Evolutionary conservation across 768 basidiomycete genomes (phyloP).

Genomic region (Aureoboletus auriporus): DNA sequence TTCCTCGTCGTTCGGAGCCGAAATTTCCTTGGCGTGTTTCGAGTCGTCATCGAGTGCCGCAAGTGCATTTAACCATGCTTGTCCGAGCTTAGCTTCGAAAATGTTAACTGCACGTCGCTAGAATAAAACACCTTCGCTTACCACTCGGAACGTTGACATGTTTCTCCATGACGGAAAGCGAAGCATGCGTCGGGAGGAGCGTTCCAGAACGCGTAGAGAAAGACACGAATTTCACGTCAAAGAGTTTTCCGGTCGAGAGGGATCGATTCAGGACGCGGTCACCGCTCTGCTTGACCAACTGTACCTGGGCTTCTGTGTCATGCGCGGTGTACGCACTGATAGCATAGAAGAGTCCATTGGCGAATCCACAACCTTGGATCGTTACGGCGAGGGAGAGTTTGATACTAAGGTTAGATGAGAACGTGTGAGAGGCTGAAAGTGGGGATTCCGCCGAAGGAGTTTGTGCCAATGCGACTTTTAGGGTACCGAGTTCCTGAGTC

Average conservation of each 20-base stretch:
- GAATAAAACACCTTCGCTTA: background rate
- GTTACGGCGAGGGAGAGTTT: constrained; percentile 12
- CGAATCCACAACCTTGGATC: constrained; percentile 12
- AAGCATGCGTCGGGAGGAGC: constrained; percentile 10
- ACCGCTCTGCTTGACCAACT: constrained; percentile 3
- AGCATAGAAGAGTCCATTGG: constrained; percentile 11
- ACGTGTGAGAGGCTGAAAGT: background rate
- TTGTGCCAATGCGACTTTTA: constrained; percentile 2
- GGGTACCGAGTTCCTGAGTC: background rate
- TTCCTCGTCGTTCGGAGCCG: constrained; percentile 8
- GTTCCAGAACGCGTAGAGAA: background rate
- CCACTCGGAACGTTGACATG: constrained; percentile 6
- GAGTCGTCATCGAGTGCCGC: background rate
- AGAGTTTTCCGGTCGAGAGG: constrained; percentile 16
- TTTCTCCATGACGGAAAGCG: constrained; percentile 10
- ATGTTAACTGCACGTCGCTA: background rate
- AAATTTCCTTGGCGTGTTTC: constrained; percentile 2
- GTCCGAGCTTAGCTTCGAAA: constrained; percentile 7
- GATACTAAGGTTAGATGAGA: background rate
- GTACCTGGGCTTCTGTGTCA: background rate
- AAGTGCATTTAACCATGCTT: constrained; percentile 10
- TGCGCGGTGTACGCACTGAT: background rate
- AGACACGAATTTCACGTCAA: constrained; percentile 21
- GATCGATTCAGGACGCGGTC: constrained; percentile 9
- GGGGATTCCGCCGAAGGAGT: background rate